Evolutionary conservation across 495 filamentous ascomycete species (phyloP).

Genomic region (Aspergillus incahuasiensis): DNA sequence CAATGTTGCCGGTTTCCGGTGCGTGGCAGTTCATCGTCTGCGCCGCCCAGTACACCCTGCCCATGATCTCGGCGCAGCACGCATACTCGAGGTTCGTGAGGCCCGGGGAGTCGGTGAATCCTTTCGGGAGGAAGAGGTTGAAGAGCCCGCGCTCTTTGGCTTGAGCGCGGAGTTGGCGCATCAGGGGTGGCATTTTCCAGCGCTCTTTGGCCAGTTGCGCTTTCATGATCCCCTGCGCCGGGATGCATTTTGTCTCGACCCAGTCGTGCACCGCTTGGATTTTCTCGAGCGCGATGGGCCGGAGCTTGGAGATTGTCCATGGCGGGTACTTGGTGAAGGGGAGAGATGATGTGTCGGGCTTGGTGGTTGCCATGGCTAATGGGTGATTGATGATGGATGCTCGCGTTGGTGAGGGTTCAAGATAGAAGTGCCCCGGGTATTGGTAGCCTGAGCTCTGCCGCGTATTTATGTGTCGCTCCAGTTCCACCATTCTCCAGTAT

Average conservation of each 20-base stretch:
- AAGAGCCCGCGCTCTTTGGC: constrained; percentile 6
- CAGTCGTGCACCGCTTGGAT: constrained; percentile 2
- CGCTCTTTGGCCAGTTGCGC: neutral
- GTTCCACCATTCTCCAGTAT: too few species aligned
- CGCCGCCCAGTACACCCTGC: constrained; percentile 1
- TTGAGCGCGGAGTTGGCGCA: neutral
- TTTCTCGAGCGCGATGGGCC: neutral
- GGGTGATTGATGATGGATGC: neutral
- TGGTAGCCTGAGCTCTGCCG: neutral
- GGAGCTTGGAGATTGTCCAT: neutral
- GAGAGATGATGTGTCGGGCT: neutral
- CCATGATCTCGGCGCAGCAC: constrained; percentile 8
- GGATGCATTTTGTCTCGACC: constrained; percentile 12
- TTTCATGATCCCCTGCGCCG: constrained; percentile 1
- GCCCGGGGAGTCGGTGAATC: constrained; percentile 1
- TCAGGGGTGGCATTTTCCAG: neutral
- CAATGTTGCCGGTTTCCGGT: constrained; percentile 14
- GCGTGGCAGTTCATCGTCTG: constrained; percentile 12
- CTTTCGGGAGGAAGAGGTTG: constrained; percentile 8
- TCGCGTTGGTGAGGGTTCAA: neutral
- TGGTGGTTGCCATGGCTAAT: neutral
- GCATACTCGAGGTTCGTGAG: constrained; percentile 14
- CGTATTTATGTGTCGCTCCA: too few species aligned
- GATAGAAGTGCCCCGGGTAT: neutral
- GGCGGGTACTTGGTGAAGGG: neutral